Conservation (phyloP, 1,284 basidiomycete genomes). For the Malassezia obtusa region DNA sequence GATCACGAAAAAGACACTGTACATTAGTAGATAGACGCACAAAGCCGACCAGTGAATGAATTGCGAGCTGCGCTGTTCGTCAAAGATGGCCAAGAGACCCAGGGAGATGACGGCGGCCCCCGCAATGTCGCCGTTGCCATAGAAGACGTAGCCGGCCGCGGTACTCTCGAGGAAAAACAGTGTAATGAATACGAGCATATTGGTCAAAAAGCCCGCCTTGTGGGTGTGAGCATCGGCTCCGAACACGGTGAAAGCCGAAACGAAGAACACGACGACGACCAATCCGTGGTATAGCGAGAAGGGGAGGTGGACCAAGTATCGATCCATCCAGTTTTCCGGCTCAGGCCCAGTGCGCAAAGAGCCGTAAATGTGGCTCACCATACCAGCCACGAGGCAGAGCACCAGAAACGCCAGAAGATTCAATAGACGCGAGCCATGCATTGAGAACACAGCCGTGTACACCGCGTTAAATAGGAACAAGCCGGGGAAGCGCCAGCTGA, state of each 20-base stretch:
- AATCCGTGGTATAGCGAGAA: constrained; percentile 69
- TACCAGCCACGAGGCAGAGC: constrained; percentile 69
- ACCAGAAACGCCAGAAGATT: constrained; percentile 76
- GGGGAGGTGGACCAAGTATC: constrained; percentile 53
- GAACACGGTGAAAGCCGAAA: constrained; percentile 82
- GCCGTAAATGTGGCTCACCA: constrained; percentile 84
- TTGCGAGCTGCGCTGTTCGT: constrained; percentile 50
- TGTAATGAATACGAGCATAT: constrained; percentile 82
- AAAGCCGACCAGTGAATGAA: constrained; percentile 86
- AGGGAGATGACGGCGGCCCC: constrained; percentile 78
- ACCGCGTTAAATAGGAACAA: constrained; percentile 71
- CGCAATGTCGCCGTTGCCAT: constrained; percentile 77
- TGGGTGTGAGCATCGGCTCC: constrained; percentile 64
- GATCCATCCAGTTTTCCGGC: constrained; percentile 53
- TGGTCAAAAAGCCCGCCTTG: constrained; percentile 73
- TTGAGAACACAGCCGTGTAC: constrained; percentile 61
- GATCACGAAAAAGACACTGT: constrained; percentile 65
- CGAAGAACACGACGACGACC: constrained; percentile 79
- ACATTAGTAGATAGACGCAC: constrained; percentile 6
- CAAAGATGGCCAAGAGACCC: constrained; percentile 54
- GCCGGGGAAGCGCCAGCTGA: constrained; percentile 78
- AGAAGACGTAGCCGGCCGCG: constrained; percentile 72
- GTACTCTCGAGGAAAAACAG: constrained; percentile 89
- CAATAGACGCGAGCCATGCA: constrained; percentile 53
- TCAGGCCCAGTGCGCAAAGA: constrained; percentile 74